phyloP scores from a whole-genome alignment of 495 filamentous ascomycete genomes.

The Aspergillus bridgeri region DNA sequence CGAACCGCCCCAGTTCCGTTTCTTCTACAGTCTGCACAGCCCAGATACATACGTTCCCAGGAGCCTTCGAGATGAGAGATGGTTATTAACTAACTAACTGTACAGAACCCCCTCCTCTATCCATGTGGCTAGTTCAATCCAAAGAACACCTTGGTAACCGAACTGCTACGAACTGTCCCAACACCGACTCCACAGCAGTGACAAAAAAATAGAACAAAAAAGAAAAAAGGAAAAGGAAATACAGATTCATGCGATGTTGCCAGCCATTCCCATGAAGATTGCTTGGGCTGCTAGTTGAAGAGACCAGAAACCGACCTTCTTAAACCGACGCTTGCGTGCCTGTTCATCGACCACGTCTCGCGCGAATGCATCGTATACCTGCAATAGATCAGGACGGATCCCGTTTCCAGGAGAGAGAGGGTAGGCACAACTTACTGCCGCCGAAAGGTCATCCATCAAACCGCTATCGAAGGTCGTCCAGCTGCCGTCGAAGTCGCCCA shows the following conservation, averaged over 20 bases:
- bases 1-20: background rate
- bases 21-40: background rate
- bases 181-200: background rate
- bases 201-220: too few relatives aligned
- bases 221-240: too few relatives aligned
- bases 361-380: conserved; percentile 89
- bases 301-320: conserved; percentile 96
- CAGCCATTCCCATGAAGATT: conserved; percentile 92
- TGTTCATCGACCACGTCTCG: conserved; percentile 82
- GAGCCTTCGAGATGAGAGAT: background rate
- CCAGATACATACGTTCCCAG: background rate
- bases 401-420: conserved; percentile 1
- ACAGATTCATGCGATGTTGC: conserved; percentile 63
- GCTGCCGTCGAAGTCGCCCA: conserved; percentile 86
- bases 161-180: too few relatives aligned
- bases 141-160: background rate
- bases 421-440: conserved; percentile 55
- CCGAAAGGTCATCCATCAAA: conserved; percentile 91
- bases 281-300: conserved; percentile 87
- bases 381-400: conserved; percentile 16
- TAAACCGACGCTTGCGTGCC: conserved; percentile 78
- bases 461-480: conserved; percentile 96
- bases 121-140: background rate
- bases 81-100: background rate
- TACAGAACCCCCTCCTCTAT: background rate